Conservation (phyloP, 306 rosid species). For the Cicer yamashitae region DNA sequence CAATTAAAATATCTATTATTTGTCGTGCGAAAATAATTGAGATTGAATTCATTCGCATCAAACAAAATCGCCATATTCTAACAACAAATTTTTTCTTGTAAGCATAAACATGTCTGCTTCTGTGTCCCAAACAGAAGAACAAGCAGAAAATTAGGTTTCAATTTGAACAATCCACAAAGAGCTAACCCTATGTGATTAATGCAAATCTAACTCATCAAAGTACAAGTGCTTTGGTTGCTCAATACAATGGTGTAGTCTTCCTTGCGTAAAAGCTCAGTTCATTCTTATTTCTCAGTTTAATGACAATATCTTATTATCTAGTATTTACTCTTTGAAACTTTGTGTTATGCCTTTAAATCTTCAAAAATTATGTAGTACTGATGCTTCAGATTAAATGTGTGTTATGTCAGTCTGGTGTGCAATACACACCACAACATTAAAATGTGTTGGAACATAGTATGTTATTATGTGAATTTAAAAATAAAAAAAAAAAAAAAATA, state of each 20-base stretch:
- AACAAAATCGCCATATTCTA: background rate
- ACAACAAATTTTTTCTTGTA: background rate
- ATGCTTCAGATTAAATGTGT: background rate
- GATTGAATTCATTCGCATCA: background rate
- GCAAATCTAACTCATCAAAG: slow-evolving; percentile 68
- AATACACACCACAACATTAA: too few relatives aligned
- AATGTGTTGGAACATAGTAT: too few relatives aligned
- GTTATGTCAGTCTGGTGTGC: background rate
- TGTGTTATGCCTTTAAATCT: slow-evolving; percentile 14
- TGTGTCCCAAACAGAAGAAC: slow-evolving; percentile 41
- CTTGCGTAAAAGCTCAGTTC: slow-evolving; percentile 81
- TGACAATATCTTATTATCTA: slow-evolving; percentile 71
- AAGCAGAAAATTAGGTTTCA: slow-evolving; percentile 37
- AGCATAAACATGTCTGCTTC: slow-evolving; percentile 24
- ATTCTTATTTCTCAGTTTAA: slow-evolving; percentile 79
- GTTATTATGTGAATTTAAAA: too few relatives aligned
- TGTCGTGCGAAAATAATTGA: slow-evolving; percentile 10
- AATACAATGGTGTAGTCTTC: slow-evolving; percentile 70
- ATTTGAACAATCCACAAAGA: slow-evolving; percentile 26
- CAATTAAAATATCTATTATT: too few relatives aligned
- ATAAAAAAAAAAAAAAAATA: too few relatives aligned
- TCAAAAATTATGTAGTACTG: background rate
- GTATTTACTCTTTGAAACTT: slow-evolving; percentile 45
- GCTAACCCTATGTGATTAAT: slow-evolving; percentile 63
- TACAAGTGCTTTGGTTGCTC: slow-evolving; percentile 91